Conservation (phyloP, 306 rosid species). For the Cercis canadensis region DNA sequence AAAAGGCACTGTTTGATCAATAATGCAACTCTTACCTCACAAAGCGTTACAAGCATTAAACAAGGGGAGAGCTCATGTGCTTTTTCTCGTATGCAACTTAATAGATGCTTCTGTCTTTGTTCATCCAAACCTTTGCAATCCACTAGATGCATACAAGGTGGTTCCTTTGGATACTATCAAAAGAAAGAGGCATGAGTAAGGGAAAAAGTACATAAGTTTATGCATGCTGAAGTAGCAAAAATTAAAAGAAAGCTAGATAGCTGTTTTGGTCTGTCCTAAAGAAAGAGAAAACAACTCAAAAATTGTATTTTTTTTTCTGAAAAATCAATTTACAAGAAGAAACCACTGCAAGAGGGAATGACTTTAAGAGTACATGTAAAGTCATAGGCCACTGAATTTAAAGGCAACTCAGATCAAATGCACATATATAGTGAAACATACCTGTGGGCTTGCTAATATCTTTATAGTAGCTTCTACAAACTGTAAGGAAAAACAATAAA, state of each 20-base stretch:
- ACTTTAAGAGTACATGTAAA: not conserved
- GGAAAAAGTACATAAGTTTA: conserved; percentile 23
- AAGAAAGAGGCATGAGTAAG: conserved; percentile 12
- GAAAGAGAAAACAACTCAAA: no score
- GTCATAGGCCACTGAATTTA: not conserved
- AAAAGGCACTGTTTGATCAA: conserved; percentile 25
- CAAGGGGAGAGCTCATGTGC: conserved; percentile 62
- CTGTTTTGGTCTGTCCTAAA: no score
- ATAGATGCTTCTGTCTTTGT: conserved; percentile 56
- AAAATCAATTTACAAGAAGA: no score
- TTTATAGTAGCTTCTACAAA: conserved; percentile 75
- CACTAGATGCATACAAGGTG: conserved; percentile 58
- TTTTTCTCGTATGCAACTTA: conserved; percentile 51
- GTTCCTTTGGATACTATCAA: conserved; percentile 73
- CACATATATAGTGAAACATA: conserved; percentile 36
- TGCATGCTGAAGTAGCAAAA: not conserved
- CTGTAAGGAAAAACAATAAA: conserved; percentile 41
- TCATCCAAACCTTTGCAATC: conserved; percentile 78
- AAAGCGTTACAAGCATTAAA: conserved; percentile 77
- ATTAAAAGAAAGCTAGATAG: no score
- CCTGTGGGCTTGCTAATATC: conserved; percentile 63
- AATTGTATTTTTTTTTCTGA: no score
- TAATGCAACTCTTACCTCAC: conserved; percentile 64
- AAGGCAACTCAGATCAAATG: conserved; percentile 6
- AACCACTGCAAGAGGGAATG: not conserved